These are phyloP conservation scores for Cutaneotrichosporon arboriforme DNA, from an alignment of 1,284 basidiomycete species.

Conservation along the genomic window DNA sequence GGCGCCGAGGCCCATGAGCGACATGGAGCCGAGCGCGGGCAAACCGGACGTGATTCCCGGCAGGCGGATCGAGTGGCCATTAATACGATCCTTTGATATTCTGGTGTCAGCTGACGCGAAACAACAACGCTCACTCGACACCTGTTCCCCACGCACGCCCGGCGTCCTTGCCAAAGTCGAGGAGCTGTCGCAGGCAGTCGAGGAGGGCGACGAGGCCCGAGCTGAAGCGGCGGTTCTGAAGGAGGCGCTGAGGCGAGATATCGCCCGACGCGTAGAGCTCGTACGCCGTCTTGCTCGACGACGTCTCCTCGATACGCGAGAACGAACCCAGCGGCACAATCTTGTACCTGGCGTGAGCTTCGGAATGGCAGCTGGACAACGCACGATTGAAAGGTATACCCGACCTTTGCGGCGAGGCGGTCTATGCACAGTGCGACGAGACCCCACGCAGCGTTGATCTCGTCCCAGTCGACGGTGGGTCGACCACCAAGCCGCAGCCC, in stretches of 20 bases:
- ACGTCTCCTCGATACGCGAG: slow-evolving; percentile 79
- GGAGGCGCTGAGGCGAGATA: slow-evolving; percentile 64
- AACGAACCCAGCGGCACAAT: slow-evolving; percentile 88
- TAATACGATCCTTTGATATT: slow-evolving; percentile 89
- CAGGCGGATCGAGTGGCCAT: slow-evolving; percentile 82
- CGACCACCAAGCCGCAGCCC: slow-evolving; percentile 85
- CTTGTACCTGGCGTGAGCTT: slow-evolving; percentile 60
- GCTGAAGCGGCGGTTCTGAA: slow-evolving; percentile 94
- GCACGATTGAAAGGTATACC: slow-evolving; percentile 77
- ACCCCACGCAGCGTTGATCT: slow-evolving; percentile 99
- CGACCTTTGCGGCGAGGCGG: slow-evolving; percentile 82
- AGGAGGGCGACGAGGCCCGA: slow-evolving; percentile 93
- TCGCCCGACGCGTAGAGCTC: slow-evolving; percentile 87
- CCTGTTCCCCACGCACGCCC: slow-evolving; percentile 60
- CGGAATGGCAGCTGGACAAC: slow-evolving; percentile 19
- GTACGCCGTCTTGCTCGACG: slow-evolving; percentile 75
- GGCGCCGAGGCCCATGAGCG: slow-evolving; percentile 37
- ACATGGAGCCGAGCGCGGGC: slow-evolving; percentile 37
- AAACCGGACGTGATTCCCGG: slow-evolving; percentile 72
- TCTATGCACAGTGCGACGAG: slow-evolving; percentile 87
- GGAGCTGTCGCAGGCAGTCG: slow-evolving; percentile 85
- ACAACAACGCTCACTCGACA: slow-evolving; percentile 28
- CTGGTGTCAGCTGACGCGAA: slow-evolving; percentile 49
- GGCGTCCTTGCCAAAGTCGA: slow-evolving; percentile 71
- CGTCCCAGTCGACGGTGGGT: slow-evolving; percentile 88